Evolutionary conservation across 108 stramenopile genomes (phyloP), one percentile per base, ranked within the genome.

Genomic region (Skeletonema costatum): DNA sequence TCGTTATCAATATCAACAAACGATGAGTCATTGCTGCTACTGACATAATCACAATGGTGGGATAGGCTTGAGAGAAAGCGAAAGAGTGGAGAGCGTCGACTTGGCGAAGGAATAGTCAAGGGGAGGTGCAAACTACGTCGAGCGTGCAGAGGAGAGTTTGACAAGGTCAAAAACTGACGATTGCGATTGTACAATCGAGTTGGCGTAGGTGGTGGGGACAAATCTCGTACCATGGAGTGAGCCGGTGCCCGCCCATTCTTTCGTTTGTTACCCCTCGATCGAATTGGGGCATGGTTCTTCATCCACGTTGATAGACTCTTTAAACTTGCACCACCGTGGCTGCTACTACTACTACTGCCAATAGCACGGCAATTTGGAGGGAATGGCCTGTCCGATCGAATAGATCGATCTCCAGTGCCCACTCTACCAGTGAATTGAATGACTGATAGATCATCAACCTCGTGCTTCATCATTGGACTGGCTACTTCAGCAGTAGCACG

Each of bases 351-450:
- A 14, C 41, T 30, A 16, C 7, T 14, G 17, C 14, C 60, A 59
- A 62, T 38, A 16, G 16, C 2, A 60, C 71, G 71, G 44, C 71
- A 72, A n/a, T 61, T 36, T 10, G 71, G 60, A 10, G 87, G 82
- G 13, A 89, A 64, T 11, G 91, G 91, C 53, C 46, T 68, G 82
- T 92, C 81, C 30, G 87, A 74, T 33, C 87, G 83, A 70, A 92
- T 76, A 66, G 85, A 89, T 14, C 91, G 87, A 70, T 92, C 89
- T 17, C 91, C 91, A 25, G 59, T 73, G 7, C 91, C 91, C 25
- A 88, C 81, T n/a, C 33, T 42, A n/a, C 87, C 89, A 16, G 75
- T 80, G 64, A 80, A 89, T 33, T 82, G 88, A 68, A 92, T 53
- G 17, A 83, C 31, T 35, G 76, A 58, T 39, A 76, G 21, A 25